These are phyloP conservation scores for Eucalyptus coolabah DNA, from an alignment of 345 rosid genomes.

Conservation along the genomic window DNA sequence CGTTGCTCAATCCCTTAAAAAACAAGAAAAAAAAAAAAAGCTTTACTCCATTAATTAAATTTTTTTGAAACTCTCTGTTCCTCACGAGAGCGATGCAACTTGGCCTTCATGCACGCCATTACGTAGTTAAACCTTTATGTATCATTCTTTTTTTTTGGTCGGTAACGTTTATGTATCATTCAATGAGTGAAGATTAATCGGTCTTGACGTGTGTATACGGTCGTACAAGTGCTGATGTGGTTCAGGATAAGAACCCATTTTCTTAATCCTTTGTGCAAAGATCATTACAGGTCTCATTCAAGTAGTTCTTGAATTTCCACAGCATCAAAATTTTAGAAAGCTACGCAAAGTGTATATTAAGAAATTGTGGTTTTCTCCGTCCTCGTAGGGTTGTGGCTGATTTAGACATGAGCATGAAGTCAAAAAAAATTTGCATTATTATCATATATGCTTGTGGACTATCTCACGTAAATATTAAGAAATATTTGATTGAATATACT, in stretches of 20 bases:
- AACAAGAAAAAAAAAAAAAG: not conserved
- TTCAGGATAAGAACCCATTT: not conserved
- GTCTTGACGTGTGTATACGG: not conserved
- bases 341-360: not conserved
- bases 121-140: not conserved
- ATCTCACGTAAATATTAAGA: not conserved
- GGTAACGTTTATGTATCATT: no score
- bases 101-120: not conserved
- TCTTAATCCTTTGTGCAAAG: not conserved
- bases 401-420: not conserved
- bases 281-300: not conserved
- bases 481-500: not conserved
- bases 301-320: not conserved
- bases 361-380: not conserved
- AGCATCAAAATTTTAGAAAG: not conserved
- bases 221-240: not conserved
- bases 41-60: not conserved
- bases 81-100: not conserved
- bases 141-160: no score
- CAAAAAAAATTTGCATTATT: fast-evolving
- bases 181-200: not conserved
- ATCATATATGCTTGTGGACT: not conserved
- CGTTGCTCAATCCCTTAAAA: not conserved
- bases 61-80: not conserved
- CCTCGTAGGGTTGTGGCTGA: not conserved